Percentiles rank a stretch among this genome's conserved stretches.
These are phyloP conservation scores for Raddia distichophylla DNA, from an alignment of 176 grass and related monocot species.

Conservation along the genomic window DNA sequence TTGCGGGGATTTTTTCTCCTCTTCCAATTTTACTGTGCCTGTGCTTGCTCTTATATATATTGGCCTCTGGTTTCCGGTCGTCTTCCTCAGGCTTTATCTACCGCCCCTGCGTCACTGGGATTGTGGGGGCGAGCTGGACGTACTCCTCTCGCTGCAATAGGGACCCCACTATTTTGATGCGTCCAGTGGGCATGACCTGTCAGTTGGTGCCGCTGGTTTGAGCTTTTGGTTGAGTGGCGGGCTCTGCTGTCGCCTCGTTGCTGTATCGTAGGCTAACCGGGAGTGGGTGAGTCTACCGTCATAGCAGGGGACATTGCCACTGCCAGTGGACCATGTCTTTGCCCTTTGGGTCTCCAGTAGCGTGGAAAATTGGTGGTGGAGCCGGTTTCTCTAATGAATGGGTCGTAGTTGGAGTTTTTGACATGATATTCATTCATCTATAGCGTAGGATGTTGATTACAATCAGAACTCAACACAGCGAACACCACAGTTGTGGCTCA, in stretches of 20 bases:
- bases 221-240: too few relatives aligned
- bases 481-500: too few relatives aligned
- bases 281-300: too few relatives aligned
- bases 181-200: not conserved
- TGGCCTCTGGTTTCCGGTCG: conserved; percentile 16
- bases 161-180: not conserved
- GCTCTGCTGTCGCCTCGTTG: not conserved
- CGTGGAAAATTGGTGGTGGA: not conserved
- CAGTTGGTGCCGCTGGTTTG: not conserved
- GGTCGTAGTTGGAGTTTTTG: not conserved
- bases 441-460: too few relatives aligned
- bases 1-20: not conserved
- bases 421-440: too few relatives aligned
- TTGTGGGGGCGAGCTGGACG: not conserved
- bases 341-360: not conserved
- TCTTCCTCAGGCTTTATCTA: conserved; percentile 28
- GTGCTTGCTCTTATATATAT: conserved; percentile 13
- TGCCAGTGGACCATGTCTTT: not conserved
- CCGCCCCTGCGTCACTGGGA: not conserved
- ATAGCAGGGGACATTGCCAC: not conserved
- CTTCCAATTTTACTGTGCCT: conserved; percentile 16
- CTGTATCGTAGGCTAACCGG: too few relatives aligned
- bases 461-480: too few relatives aligned
- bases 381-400: not conserved
- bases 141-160: not conserved